phyloP scores from a whole-genome alignment of 2,329 filamentous ascomycete genomes.

The Aspergillus eucalypticola region DNA sequence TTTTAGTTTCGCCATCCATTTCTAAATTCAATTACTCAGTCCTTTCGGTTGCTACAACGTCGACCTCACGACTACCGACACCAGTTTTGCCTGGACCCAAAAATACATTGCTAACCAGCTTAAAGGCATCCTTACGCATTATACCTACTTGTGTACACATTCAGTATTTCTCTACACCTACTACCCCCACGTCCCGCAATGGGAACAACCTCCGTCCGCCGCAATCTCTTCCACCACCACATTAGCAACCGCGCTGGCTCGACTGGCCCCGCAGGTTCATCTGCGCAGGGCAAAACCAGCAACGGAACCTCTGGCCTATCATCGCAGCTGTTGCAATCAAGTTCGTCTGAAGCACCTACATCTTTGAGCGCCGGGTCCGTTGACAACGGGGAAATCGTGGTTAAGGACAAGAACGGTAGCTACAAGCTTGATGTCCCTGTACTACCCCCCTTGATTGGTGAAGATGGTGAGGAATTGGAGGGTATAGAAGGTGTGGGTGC shows the following conservation, averaged over 20 bases:
- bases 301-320: constrained; percentile 25
- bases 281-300: constrained; percentile 14
- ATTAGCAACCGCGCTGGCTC: constrained; percentile 45
- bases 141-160: neutral
- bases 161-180: neutral
- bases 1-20: neutral
- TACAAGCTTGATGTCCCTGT: constrained; percentile 50
- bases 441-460: constrained; percentile 39
- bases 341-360: constrained; percentile 24
- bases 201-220: constrained; percentile 41
- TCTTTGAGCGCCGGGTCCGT: constrained; percentile 24
- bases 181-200: constrained; percentile 17
- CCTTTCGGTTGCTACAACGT: neutral
- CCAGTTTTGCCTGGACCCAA: neutral
- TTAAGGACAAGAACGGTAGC: constrained; percentile 50
- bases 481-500: constrained; percentile 53
- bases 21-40: neutral
- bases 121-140: neutral
- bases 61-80: neutral
- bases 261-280: constrained; percentile 26
- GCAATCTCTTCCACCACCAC: constrained; percentile 48
- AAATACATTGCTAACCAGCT: neutral
- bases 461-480: constrained; percentile 45
- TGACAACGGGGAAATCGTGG: constrained; percentile 51
- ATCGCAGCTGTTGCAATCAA: constrained; percentile 25